Percentiles rank a stretch among this genome's conserved stretches.
phyloP scores from a whole-genome alignment of 148 eudicot species.

The Drosera capensis region DNA sequence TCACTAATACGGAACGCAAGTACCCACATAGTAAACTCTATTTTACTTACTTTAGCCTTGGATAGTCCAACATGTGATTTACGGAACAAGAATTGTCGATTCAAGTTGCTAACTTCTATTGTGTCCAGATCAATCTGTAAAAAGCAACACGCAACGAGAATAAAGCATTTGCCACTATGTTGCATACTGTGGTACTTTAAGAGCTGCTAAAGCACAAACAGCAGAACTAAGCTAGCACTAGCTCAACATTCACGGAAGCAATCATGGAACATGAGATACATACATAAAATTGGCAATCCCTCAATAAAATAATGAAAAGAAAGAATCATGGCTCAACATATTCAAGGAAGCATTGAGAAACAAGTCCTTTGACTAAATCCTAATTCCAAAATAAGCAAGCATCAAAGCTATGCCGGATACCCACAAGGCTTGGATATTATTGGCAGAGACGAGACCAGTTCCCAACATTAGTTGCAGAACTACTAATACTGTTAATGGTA shows the following conservation, averaged over 20 bases:
- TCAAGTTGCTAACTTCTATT: constrained; percentile 88
- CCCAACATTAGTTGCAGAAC: too few species aligned
- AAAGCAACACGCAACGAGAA: background rate
- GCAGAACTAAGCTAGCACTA: background rate
- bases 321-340: too few species aligned
- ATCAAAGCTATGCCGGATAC: too few species aligned
- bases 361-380: too few species aligned
- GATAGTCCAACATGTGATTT: constrained; percentile 81
- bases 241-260: background rate
- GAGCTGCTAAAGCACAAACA: too few species aligned
- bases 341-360: too few species aligned
- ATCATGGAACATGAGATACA: background rate
- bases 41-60: constrained; percentile 63
- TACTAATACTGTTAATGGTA: too few species aligned
- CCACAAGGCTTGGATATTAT: too few species aligned
- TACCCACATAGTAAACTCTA: constrained; percentile 1
- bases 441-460: too few species aligned
- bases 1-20: constrained; percentile 1
- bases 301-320: too few species aligned
- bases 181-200: background rate
- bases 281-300: too few species aligned
- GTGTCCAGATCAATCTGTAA: constrained; percentile 83
- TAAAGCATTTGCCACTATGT: background rate
- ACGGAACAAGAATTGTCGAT: constrained; percentile 77
- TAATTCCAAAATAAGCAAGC: too few species aligned